Conservation (phyloP, 2,329 filamentous ascomycete species). For the Ilyonectria destructans region DNA sequence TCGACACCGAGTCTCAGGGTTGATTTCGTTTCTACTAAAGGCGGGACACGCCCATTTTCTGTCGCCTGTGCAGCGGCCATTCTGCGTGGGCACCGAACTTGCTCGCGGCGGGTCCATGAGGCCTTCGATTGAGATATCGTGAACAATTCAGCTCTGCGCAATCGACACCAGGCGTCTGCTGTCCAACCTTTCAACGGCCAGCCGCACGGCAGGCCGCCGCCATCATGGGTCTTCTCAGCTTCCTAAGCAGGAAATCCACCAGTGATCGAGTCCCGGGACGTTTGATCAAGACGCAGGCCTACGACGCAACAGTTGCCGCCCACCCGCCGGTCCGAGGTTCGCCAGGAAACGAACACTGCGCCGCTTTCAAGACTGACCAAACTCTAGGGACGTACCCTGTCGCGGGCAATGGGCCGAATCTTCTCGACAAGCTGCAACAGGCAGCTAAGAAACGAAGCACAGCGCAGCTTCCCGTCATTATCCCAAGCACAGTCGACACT, state of each 20-base stretch:
- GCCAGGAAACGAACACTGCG: not conserved
- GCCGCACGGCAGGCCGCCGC: conserved; percentile 40
- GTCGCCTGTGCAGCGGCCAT: conserved; percentile 19
- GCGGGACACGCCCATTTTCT: conserved; percentile 31
- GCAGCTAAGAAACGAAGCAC: conserved; percentile 48
- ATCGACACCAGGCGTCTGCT: not conserved
- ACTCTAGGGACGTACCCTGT: conserved; percentile 47
- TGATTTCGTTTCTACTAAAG: conserved; percentile 37
- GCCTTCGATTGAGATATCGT: conserved; percentile 28
- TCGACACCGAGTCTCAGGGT: conserved; percentile 27
- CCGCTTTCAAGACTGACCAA: conserved; percentile 11
- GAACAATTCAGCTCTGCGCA: conserved; percentile 17
- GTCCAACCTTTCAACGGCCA: conserved; percentile 15
- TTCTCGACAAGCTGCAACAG: conserved; percentile 47
- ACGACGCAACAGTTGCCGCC: conserved; percentile 46
- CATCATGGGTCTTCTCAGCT: conserved; percentile 50
- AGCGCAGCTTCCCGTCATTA: conserved; percentile 40
- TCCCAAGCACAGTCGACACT: not conserved
- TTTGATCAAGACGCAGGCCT: conserved; percentile 44
- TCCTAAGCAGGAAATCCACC: conserved; percentile 42
- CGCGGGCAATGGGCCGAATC: conserved; percentile 47
- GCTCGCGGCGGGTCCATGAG: conserved; percentile 38
- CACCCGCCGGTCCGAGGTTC: conserved; percentile 47
- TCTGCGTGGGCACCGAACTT: conserved; percentile 37
- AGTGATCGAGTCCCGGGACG: conserved; percentile 22